phyloP scores from a whole-genome alignment of 2,329 filamentous ascomycete genomes.

The Lachnellula arida region DNA sequence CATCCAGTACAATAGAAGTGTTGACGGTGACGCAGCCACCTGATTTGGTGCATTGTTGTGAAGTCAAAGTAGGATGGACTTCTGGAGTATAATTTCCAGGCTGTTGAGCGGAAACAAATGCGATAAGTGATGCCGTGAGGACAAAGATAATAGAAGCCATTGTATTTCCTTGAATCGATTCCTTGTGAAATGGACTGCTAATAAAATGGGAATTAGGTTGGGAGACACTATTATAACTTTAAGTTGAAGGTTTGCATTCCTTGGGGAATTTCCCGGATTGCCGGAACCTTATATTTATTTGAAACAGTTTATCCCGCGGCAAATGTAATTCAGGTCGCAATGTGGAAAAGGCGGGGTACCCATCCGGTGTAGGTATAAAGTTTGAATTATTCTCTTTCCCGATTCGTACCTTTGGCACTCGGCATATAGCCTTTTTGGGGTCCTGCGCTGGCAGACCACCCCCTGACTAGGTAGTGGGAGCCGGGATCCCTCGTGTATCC shows the following conservation, averaged over 20 bases:
- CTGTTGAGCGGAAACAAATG: conserved; percentile 8
- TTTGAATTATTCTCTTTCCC: no score
- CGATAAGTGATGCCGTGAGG: conserved; percentile 1
- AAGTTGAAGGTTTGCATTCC: neutral
- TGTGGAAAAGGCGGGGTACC: neutral
- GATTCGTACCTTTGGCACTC: neutral
- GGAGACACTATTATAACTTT: neutral
- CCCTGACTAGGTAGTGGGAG: neutral
- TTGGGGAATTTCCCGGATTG: no score
- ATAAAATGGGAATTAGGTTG: neutral
- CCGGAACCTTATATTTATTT: neutral
- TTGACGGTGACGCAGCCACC: conserved; percentile 45
- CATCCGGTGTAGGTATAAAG: neutral
- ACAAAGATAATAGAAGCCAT: neutral
- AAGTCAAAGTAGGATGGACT: conserved; percentile 46
- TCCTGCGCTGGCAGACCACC: neutral
- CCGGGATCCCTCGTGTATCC: neutral
- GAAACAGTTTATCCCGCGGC: conserved; percentile 1
- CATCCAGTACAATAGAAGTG: conserved; percentile 47
- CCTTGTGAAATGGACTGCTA: neutral
- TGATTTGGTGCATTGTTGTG: conserved; percentile 46
- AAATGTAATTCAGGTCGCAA: neutral
- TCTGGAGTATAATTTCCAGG: conserved; percentile 30
- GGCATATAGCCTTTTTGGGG: neutral
- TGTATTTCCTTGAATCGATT: neutral